A percentile compares a stretch with the other conserved stretches of the same genome.
phyloP scores from a whole-genome alignment of 805 yeast species.

The Wickerhamiella kazuoi region DNA sequence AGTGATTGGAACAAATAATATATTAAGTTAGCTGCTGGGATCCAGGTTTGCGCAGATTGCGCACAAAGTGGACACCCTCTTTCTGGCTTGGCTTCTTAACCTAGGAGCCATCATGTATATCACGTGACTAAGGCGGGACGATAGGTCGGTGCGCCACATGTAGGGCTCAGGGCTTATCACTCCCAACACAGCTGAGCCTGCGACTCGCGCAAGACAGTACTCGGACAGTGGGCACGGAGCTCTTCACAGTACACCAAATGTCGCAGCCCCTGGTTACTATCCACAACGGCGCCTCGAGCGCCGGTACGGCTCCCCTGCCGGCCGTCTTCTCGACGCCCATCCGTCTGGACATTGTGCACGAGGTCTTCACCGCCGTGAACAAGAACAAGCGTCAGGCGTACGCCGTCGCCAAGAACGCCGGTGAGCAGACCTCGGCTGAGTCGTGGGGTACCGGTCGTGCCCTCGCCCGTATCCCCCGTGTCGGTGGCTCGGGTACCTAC shows the following conservation, averaged over 20 bases:
- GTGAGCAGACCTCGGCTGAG: conserved; percentile 99
- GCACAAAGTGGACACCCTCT: too few relatives aligned
- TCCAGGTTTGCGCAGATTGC: too few relatives aligned
- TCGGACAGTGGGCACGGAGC: neutral
- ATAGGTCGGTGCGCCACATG: too few relatives aligned
- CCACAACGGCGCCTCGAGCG: conserved; percentile 73
- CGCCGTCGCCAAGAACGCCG: conserved; percentile 98
- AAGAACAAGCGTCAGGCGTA: conserved; percentile 99
- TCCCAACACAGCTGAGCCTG: too few relatives aligned
- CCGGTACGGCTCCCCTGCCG: conserved; percentile 80
- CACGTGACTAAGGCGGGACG: too few relatives aligned
- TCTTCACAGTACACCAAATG: conserved; percentile 6
- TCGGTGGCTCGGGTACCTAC: conserved; percentile 99
- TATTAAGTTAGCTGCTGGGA: too few relatives aligned
- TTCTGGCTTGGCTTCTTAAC: too few relatives aligned
- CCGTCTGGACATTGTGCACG: conserved; percentile 98
- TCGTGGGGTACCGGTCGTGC: conserved; percentile 99
- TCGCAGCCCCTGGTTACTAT: conserved; percentile 96
- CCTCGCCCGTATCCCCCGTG: conserved; percentile 99
- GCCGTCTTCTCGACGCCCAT: conserved; percentile 99
- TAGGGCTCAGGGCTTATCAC: too few relatives aligned
- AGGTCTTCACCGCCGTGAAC: conserved; percentile 96
- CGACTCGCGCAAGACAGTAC: neutral
- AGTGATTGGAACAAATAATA: too few relatives aligned
- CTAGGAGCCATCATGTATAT: too few relatives aligned